phyloP scores from a whole-genome alignment of 306 rosid species.

The Dalbergia cultrata region DNA sequence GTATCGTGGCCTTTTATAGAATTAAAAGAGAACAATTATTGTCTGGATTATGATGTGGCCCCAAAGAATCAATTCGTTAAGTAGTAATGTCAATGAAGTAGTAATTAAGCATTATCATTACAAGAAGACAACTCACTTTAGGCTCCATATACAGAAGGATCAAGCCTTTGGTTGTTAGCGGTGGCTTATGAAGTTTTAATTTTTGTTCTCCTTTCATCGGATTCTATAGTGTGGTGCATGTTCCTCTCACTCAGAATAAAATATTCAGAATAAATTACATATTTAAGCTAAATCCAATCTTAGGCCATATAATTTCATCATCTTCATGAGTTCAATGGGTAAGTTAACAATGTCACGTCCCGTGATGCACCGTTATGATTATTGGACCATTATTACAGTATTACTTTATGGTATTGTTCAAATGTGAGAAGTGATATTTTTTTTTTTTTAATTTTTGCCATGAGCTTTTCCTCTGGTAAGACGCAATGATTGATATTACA shows the following conservation, averaged over 20 bases:
- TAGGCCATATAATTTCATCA: background rate
- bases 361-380: conserved; percentile 28
- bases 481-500: conserved; percentile 1
- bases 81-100: conserved; percentile 46
- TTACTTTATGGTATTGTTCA: conserved; percentile 8
- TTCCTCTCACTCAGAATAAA: conserved; percentile 32
- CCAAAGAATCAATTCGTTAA: conserved; percentile 53
- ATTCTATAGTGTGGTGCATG: conserved; percentile 10
- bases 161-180: conserved; percentile 2
- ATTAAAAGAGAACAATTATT: conserved; percentile 35
- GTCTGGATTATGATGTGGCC: conserved; percentile 51
- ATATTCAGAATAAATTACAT: background rate
- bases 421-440: conserved; percentile 25
- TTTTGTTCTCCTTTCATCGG: background rate
- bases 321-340: conserved; percentile 19
- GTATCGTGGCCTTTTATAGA: conserved; percentile 56
- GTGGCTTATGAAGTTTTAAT: conserved; percentile 12
- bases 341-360: conserved; percentile 3
- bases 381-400: conserved; percentile 10
- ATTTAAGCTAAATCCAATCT: background rate
- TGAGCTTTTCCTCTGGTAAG: conserved; percentile 17
- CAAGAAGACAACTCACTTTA: conserved; percentile 52
- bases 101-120: conserved; percentile 71
- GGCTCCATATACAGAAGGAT: conserved; percentile 32
- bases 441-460: background rate